phyloP scores from a whole-genome alignment of 441 rosid species.

The Viola pubescens region DNA sequence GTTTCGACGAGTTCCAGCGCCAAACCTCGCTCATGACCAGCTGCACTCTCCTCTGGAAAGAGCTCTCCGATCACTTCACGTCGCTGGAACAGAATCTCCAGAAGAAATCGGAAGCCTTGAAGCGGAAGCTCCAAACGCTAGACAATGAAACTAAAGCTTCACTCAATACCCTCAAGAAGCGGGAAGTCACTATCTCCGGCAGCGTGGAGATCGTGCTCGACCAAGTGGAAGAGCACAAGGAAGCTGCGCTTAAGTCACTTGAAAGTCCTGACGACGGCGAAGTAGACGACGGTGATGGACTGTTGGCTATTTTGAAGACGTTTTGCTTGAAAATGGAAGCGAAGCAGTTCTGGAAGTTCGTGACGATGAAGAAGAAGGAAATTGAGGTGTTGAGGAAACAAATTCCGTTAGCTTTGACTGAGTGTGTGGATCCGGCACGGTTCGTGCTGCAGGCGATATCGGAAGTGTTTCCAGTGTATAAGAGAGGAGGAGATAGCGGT shows the following conservation, averaged over 20 bases:
- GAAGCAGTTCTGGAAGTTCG: constrained; percentile 67
- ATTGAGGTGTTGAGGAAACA: constrained; percentile 53
- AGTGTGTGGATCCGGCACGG: constrained; percentile 86
- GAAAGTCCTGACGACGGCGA: constrained; percentile 47
- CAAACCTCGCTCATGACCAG: constrained; percentile 93
- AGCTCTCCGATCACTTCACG: constrained; percentile 94
- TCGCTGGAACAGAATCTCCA: constrained; percentile 63
- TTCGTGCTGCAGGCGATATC: constrained; percentile 80
- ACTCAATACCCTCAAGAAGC: constrained; percentile 58
- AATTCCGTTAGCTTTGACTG: constrained; percentile 60
- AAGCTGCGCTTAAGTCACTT: constrained; percentile 40
- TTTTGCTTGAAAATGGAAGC: constrained; percentile 70
- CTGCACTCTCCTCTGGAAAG: constrained; percentile 96
- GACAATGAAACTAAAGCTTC: constrained; percentile 71
- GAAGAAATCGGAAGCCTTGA: constrained; percentile 72
- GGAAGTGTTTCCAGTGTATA: constrained; percentile 91
- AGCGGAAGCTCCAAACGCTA: constrained; percentile 56
- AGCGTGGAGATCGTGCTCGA: constrained; percentile 71
- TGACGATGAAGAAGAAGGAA: constrained; percentile 75
- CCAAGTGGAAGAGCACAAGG: constrained; percentile 45
- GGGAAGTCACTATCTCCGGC: constrained; percentile 79
- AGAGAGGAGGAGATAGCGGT: constrained; percentile 37
- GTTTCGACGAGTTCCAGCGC: constrained; percentile 90
- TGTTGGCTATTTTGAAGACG: constrained; percentile 36
- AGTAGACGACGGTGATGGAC: constrained; percentile 74